Conservation (phyloP, 2,329 filamentous ascomycete genomes). For the Zalaria sp. region DNA sequence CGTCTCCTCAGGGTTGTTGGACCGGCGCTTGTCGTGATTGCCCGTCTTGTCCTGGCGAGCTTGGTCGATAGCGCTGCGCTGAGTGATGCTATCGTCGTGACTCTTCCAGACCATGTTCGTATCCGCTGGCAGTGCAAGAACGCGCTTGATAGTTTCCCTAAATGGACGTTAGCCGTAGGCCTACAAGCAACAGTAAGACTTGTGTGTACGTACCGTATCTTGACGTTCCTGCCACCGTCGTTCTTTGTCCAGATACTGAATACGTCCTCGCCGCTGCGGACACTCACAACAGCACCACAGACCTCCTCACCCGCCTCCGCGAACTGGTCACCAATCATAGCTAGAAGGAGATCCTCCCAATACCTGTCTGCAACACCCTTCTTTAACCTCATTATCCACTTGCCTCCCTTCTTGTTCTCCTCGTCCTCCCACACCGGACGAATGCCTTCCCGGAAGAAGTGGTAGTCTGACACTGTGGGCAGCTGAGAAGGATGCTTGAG, state of each 20-base stretch:
- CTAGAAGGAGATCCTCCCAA: slow-evolving; percentile 88
- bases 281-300: slow-evolving; percentile 85
- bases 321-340: slow-evolving; percentile 88
- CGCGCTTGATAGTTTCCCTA: slow-evolving; percentile 86
- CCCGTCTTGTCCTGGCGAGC: slow-evolving; percentile 66
- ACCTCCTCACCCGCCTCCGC: slow-evolving; percentile 85
- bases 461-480: slow-evolving; percentile 90
- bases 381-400: slow-evolving; percentile 94
- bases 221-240: slow-evolving; percentile 84
- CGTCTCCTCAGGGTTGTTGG: slow-evolving; percentile 14
- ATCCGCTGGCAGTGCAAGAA: slow-evolving; percentile 72
- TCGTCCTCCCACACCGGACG: slow-evolving; percentile 98
- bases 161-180: slow-evolving; percentile 10
- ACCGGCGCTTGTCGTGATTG: slow-evolving; percentile 30
- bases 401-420: slow-evolving; percentile 88
- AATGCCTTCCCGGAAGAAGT: slow-evolving; percentile 94
- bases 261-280: slow-evolving; percentile 91
- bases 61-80: slow-evolving; percentile 80
- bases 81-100: slow-evolving; percentile 89
- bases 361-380: slow-evolving; percentile 94
- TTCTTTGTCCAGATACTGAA: slow-evolving; percentile 96
- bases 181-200: slow-evolving; percentile 6
- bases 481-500: slow-evolving; percentile 78
- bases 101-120: slow-evolving; percentile 92
- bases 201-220: slow-evolving; percentile 60